Conservation (phyloP, 1,284 basidiomycete genomes). For the Dichomitus squalens region DNA sequence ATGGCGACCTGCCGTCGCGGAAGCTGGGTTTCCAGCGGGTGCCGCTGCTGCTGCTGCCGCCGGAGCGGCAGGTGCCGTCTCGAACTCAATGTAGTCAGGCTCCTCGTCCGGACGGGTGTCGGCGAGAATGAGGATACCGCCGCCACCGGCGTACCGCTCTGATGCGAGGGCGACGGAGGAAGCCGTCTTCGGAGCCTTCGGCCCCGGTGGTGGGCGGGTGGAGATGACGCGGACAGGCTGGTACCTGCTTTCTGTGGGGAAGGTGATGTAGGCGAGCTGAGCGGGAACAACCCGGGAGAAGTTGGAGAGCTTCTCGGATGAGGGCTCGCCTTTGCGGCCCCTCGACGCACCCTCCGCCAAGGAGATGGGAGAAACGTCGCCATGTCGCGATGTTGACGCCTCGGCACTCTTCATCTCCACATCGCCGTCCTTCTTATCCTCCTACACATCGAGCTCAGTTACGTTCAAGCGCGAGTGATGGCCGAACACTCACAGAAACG, state of each 20-base stretch:
- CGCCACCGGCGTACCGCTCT: slow-evolving; percentile 74
- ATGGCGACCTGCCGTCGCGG: slow-evolving; percentile 38
- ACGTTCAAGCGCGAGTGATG: neutral
- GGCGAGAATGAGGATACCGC: slow-evolving; percentile 80
- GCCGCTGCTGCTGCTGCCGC: slow-evolving; percentile 35
- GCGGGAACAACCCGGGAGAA: slow-evolving; percentile 92
- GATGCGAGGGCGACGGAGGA: slow-evolving; percentile 39
- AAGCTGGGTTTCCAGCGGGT: slow-evolving; percentile 17
- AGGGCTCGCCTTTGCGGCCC: slow-evolving; percentile 70
- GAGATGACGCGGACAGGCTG: slow-evolving; percentile 89
- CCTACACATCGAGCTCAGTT: slow-evolving; percentile 39
- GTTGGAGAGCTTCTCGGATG: slow-evolving; percentile 81
- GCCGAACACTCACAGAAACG: slow-evolving; percentile 73
- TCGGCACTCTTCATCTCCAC: slow-evolving; percentile 76
- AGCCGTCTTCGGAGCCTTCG: slow-evolving; percentile 35
- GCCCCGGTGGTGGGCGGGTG: slow-evolving; percentile 40
- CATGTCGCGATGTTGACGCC: slow-evolving; percentile 41
- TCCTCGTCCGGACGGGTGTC: slow-evolving; percentile 70
- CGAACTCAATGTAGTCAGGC: slow-evolving; percentile 76
- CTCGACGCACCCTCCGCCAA: slow-evolving; percentile 43
- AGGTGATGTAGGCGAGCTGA: slow-evolving; percentile 84
- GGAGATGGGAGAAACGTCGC: slow-evolving; percentile 60
- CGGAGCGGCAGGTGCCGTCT: slow-evolving; percentile 45
- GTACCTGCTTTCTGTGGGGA: slow-evolving; percentile 81
- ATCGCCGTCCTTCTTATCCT: slow-evolving; percentile 65